phyloP scores from a whole-genome alignment of 2,329 filamentous ascomycete species.

The Rhynchosporium secalis region DNA sequence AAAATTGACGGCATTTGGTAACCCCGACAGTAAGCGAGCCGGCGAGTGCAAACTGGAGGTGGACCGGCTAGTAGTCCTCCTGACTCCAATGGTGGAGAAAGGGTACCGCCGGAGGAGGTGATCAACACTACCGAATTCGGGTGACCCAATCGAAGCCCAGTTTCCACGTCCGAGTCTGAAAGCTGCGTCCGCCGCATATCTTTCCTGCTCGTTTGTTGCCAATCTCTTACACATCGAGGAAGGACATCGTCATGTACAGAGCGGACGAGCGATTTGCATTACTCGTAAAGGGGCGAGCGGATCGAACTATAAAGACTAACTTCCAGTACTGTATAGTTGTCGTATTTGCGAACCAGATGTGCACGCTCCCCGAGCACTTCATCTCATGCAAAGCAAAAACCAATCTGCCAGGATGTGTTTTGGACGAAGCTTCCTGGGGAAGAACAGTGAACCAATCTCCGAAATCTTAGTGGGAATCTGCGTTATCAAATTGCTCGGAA shows the following conservation, averaged over 20 bases:
- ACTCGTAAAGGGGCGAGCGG: background rate
- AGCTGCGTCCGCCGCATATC: background rate
- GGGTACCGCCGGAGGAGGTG: constrained; percentile 1
- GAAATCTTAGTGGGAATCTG: background rate
- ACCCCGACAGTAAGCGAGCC: no score
- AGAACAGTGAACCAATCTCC: constrained; percentile 1
- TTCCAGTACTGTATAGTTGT: background rate
- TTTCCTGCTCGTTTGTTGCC: background rate
- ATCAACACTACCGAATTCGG: constrained; percentile 3
- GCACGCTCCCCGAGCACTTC: background rate
- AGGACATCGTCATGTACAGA: background rate
- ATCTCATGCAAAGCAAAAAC: background rate
- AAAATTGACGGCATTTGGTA: no score
- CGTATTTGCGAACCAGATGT: background rate
- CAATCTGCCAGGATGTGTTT: background rate
- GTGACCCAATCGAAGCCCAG: background rate
- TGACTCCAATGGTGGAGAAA: constrained; percentile 12
- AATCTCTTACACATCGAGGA: background rate
- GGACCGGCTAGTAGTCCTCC: constrained; percentile 1
- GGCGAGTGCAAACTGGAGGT: no score
- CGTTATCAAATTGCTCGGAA: background rate
- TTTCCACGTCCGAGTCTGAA: background rate
- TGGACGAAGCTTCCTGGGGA: background rate
- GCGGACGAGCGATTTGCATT: background rate
- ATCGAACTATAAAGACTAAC: background rate